Percentiles rank a stretch among this genome's conserved stretches.
These are phyloP conservation scores for Leccinum laetum DNA, from an alignment of 1,284 basidiomycete genomes.

Conservation along the genomic window DNA sequence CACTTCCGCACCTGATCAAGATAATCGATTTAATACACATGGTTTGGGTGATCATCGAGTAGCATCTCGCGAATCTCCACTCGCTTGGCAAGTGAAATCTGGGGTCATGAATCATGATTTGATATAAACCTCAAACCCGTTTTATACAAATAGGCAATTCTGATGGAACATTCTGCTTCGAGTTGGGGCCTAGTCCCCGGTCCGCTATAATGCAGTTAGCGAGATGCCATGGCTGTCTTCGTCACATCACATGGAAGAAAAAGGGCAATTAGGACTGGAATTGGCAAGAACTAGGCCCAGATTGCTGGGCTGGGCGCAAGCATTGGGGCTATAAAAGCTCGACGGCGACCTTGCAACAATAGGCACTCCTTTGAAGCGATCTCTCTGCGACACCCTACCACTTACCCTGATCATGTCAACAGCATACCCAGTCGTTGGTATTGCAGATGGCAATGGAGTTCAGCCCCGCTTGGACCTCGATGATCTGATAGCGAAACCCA, in stretches of 20 bases:
- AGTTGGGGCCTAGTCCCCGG: background rate
- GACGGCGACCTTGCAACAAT: background rate
- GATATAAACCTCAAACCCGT: background rate
- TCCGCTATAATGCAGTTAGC: background rate
- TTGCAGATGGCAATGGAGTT: constrained; percentile 3
- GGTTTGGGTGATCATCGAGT: background rate
- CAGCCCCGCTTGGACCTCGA: constrained; percentile 17
- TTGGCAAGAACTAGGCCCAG: background rate
- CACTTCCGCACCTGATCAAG: background rate
- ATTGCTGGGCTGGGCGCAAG: background rate
- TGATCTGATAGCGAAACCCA: constrained; percentile 14
- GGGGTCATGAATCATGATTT: background rate
- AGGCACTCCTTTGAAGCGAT: background rate
- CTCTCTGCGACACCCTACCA: background rate
- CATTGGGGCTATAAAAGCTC: background rate
- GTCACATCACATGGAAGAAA: background rate
- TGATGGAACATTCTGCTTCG: background rate
- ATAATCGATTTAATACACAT: background rate
- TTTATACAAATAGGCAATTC: background rate
- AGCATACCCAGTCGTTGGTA: constrained; percentile 10
- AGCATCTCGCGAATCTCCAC: too few relatives aligned
- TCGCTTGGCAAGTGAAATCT: too few relatives aligned
- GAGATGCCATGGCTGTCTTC: too few relatives aligned
- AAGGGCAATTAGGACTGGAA: background rate
- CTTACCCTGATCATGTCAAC: background rate